A percentile compares a stretch with the other conserved stretches of the same genome.
Conservation (phyloP, 2,329 filamentous ascomycete species). For the Proliferodiscus dingleyae region DNA sequence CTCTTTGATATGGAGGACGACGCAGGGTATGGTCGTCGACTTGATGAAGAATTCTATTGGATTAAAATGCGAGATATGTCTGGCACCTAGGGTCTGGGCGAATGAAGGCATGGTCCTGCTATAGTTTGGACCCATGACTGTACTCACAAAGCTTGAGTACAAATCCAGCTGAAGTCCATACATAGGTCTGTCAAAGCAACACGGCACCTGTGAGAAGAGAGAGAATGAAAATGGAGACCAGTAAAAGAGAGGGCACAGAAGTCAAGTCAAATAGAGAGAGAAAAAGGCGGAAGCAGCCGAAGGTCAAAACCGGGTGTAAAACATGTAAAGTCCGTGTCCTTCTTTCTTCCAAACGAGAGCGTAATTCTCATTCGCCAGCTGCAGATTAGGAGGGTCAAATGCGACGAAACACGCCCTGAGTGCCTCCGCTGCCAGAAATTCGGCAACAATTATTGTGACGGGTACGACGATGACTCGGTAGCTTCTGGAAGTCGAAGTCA, state of each 20-base stretch:
- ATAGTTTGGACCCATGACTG: too few relatives aligned
- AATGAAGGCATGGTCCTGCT: too few relatives aligned
- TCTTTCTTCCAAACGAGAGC: not conserved
- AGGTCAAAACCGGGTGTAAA: slow-evolving; percentile 17
- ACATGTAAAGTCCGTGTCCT: slow-evolving; percentile 4
- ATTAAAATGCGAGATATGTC: too few relatives aligned
- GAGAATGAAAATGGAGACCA: not conserved
- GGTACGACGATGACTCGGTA: slow-evolving; percentile 1
- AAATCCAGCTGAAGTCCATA: too few relatives aligned
- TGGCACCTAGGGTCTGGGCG: too few relatives aligned
- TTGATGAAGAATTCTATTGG: too few relatives aligned
- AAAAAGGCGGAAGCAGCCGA: slow-evolving; percentile 4
- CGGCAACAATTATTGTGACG: not conserved
- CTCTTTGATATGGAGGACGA: too few relatives aligned
- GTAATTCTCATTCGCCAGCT: not conserved
- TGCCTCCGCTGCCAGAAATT: slow-evolving; percentile 17
- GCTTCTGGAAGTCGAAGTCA: not conserved
- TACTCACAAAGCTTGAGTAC: too few relatives aligned
- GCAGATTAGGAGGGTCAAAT: slow-evolving; percentile 18
- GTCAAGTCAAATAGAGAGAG: not conserved
- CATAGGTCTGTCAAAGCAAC: too few relatives aligned
- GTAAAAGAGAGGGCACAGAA: not conserved
- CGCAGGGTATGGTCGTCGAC: too few relatives aligned
- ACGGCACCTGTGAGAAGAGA: too few relatives aligned
- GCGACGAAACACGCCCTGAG: slow-evolving; percentile 17